Evolutionary conservation across 495 filamentous ascomycete species (phyloP).

Genomic region (Neurospora discreta): DNA sequence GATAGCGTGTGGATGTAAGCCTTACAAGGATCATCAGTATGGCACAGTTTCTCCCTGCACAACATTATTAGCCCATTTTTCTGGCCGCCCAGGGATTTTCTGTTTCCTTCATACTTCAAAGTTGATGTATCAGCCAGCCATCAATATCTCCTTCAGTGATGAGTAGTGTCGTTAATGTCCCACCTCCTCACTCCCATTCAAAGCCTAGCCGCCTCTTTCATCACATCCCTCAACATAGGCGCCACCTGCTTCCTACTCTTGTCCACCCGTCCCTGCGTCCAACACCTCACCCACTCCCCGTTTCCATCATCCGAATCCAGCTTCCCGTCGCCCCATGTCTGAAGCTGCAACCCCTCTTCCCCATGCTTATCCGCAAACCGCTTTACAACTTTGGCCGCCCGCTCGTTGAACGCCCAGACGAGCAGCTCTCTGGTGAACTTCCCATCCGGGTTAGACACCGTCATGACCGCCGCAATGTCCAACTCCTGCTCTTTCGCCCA

Average conservation of each 20-base stretch:
- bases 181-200: slow-evolving; percentile 8
- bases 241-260: slow-evolving; percentile 84
- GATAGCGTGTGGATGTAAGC: background rate
- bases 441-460: slow-evolving; percentile 45
- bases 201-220: slow-evolving; percentile 30
- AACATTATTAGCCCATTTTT: background rate
- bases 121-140: background rate
- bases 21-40: background rate
- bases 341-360: slow-evolving; percentile 41
- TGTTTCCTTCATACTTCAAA: background rate
- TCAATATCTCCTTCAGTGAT: background rate
- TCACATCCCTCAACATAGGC: slow-evolving; percentile 61
- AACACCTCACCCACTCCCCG: slow-evolving; percentile 39
- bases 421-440: slow-evolving; percentile 65
- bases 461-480: slow-evolving; percentile 68
- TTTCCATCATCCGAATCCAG: slow-evolving; percentile 34
- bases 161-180: background rate
- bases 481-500: slow-evolving; percentile 51
- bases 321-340: slow-evolving; percentile 36
- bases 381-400: slow-evolving; percentile 34
- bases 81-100: background rate
- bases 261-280: slow-evolving; percentile 55
- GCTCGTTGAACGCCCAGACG: slow-evolving; percentile 45
- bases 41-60: background rate
- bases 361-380: slow-evolving; percentile 38